These are phyloP conservation scores for Tolypocladium capitatum DNA, from an alignment of 2,329 filamentous ascomycete genomes.

Conservation along the genomic window DNA sequence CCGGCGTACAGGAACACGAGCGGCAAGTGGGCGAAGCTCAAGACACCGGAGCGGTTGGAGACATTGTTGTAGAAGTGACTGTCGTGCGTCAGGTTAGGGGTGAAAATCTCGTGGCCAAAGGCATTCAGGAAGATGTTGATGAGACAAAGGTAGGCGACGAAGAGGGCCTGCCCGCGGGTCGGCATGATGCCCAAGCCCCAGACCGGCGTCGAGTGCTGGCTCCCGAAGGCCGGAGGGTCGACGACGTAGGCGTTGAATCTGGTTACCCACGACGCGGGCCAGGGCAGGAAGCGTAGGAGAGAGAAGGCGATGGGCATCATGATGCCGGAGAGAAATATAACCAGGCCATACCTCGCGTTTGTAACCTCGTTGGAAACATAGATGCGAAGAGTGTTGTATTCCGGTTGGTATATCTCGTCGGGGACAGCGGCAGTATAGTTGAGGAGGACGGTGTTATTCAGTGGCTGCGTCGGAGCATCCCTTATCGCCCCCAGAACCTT, in stretches of 20 bases:
- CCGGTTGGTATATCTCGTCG: constrained; percentile 2
- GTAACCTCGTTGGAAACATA: constrained; percentile 3
- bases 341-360: constrained; percentile 11
- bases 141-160: constrained; percentile 24
- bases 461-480: neutral
- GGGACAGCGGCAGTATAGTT: constrained; percentile 6
- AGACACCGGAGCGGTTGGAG: constrained; percentile 22
- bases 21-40: constrained; percentile 24
- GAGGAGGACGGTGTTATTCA: constrained; percentile 1
- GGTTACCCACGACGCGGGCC: constrained; percentile 4
- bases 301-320: constrained; percentile 11
- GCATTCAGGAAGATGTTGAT: constrained; percentile 20
- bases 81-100: constrained; percentile 15
- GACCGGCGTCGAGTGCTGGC: constrained; percentile 9
- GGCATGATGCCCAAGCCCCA: constrained; percentile 17
- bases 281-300: constrained; percentile 15
- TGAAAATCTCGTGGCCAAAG: constrained; percentile 11
- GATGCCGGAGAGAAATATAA: constrained; percentile 10
- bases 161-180: constrained; percentile 29
- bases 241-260: constrained; percentile 15
- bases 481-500: neutral
- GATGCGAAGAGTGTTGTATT: constrained; percentile 2
- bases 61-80: constrained; percentile 15
- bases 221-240: constrained; percentile 13
- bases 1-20: constrained; percentile 26